Evolutionary conservation across 2,329 filamentous ascomycete species (phyloP).

Genomic region (Aspergillus ibericus): DNA sequence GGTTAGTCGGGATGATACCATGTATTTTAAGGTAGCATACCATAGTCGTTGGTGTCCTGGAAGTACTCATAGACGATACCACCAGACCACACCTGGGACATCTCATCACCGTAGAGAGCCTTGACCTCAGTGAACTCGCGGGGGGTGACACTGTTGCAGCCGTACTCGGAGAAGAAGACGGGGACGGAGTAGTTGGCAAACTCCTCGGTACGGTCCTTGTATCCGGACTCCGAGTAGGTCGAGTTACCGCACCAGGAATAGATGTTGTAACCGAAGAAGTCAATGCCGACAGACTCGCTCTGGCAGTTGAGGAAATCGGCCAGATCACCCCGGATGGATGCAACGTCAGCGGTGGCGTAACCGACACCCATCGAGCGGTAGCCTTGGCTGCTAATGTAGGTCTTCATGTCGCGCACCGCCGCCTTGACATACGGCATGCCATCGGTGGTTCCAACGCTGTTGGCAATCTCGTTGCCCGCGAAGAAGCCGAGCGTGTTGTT

Average conservation of each 20-base stretch:
- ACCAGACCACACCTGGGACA: conserved; percentile 85
- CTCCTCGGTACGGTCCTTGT: conserved; percentile 75
- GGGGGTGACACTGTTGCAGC: conserved; percentile 74
- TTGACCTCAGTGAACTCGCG: conserved; percentile 82
- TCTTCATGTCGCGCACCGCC: conserved; percentile 90
- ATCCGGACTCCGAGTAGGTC: conserved; percentile 73
- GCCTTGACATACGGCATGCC: conserved; percentile 96
- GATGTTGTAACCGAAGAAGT: conserved; percentile 99
- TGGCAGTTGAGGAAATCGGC: conserved; percentile 95
- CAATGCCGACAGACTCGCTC: conserved; percentile 63
- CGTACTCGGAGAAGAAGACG: conserved; percentile 96
- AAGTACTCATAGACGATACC: conserved; percentile 84
- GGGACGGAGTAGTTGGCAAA: conserved; percentile 87
- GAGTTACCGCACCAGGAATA: conserved; percentile 97
- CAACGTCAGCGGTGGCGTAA: conserved; percentile 92
- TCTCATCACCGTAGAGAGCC: conserved; percentile 73
- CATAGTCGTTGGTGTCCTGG: conserved; percentile 64
- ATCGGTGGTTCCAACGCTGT: conserved; percentile 78
- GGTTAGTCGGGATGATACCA: not conserved
- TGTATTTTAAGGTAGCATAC: conserved; percentile 50
- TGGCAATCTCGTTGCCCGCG: conserved; percentile 94
- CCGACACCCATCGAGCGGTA: conserved; percentile 82
- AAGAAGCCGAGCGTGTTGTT: conserved; percentile 94
- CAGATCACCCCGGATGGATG: conserved; percentile 74
- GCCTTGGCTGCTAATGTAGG: conserved; percentile 76